phyloP scores from a whole-genome alignment of 768 basidiomycete genomes.

The Boletus rubroflammeus region DNA sequence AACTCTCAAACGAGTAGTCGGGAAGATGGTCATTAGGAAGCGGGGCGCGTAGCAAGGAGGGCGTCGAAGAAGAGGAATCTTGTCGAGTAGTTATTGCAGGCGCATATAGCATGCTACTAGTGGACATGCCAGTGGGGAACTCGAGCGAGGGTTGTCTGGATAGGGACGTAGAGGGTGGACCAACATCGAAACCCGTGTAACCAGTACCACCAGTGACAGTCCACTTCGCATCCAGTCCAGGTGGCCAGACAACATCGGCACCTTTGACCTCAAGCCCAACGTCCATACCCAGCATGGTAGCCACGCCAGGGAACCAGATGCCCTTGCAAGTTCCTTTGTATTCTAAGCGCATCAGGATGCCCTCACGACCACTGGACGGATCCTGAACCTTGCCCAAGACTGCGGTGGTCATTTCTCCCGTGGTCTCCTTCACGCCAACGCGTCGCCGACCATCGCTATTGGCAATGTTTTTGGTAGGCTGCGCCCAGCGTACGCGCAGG shows the following conservation, averaged over 20 bases:
- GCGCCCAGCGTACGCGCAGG: constrained; percentile 76
- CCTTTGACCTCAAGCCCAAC: constrained; percentile 65
- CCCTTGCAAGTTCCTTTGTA: constrained; percentile 74
- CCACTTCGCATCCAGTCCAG: constrained; percentile 53
- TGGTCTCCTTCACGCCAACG: constrained; percentile 66
- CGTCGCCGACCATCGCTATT: constrained; percentile 56
- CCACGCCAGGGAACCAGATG: constrained; percentile 80
- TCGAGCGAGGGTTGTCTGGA: constrained; percentile 53
- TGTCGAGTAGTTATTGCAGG: constrained; percentile 33
- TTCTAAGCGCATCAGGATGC: constrained; percentile 60
- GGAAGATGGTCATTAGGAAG: constrained; percentile 59
- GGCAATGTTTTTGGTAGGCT: constrained; percentile 47
- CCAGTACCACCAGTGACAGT: constrained; percentile 58
- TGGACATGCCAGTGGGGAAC: constrained; percentile 28
- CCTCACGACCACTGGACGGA: constrained; percentile 40
- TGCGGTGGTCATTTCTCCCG: constrained; percentile 61
- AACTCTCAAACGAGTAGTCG: constrained; percentile 75
- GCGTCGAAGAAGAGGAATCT: constrained; percentile 43
- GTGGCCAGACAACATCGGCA: constrained; percentile 66
- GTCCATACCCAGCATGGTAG: constrained; percentile 77
- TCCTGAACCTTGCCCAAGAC: constrained; percentile 50
- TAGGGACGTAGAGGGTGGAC: constrained; percentile 34
- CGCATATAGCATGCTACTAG: constrained; percentile 19
- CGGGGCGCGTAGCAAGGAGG: constrained; percentile 72
- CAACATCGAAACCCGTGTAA: constrained; percentile 69